Evolutionary conservation across 306 rosid genomes (phyloP), one percentile per base, ranked within the genome.

Genomic region (Abrus pulchellus): DNA sequence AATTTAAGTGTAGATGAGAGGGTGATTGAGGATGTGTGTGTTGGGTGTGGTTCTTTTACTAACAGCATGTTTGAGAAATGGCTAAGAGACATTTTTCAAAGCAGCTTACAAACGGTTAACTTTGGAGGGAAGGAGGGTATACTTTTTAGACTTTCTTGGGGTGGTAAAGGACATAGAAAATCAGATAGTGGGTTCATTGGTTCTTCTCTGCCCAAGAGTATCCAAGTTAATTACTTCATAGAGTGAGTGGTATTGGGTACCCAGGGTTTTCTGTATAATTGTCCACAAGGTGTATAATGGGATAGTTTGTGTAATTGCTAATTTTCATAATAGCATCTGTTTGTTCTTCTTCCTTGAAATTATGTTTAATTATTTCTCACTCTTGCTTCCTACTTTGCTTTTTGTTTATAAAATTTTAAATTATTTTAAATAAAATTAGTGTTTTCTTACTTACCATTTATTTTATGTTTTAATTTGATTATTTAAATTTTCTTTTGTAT

Each of bases 41-140:
- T 54, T 47, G 89, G 92, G 70, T 90, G 88, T 59, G 93, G 90
- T 67, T 85, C 34, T 55, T 94, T 94, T 80, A 78, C 85, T 68
- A 86, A 94, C 78, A 81, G 86, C 48, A 64, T 80, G 87, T 94
- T 92, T 88, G 91, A 90, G 72, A 92, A 94, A 83, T 94, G 98
- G 98, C 75, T 86, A 13, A 80, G 75, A 70, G 89, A 86, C 59
- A 89, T 90, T 82, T 90, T 92, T 56, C 75, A 89, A 84, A 86
- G 82, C 50, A 90, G 90, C 60, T 85, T 92, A 77, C 80, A 84
- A 44, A 78, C 77, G 43, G 88, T 84, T 59, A 90, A 85, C 76
- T 79, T 73, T 76, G 88, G 91, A 72, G 97, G 87, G 83, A 86
- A 85, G 55, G 94, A 84, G 76, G 91, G 91, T 65, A 81, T 86